phyloP scores from a whole-genome alignment of 257 asterid genomes.

The Solanum chilense region DNA sequence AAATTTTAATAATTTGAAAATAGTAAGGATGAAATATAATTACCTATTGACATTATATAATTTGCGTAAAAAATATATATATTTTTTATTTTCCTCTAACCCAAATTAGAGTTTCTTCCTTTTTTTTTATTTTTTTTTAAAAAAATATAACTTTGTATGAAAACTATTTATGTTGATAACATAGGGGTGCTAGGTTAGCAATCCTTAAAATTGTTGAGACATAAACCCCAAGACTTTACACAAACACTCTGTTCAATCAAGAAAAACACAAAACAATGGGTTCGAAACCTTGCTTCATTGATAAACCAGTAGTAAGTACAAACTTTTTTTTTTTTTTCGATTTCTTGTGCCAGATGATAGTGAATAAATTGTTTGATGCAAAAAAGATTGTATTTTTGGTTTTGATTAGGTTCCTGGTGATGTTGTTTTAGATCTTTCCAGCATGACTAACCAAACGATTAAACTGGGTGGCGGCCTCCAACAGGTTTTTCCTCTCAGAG shows the following conservation, averaged over 20 bases:
- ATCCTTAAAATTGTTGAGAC: neutral
- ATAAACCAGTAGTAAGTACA: slow-evolving; percentile 39
- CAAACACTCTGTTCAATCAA: neutral
- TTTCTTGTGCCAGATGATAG: neutral
- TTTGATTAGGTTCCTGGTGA: slow-evolving; percentile 73
- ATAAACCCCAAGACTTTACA: neutral
- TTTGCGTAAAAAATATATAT: too few species aligned
- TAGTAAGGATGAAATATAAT: too few species aligned
- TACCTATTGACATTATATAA: too few species aligned
- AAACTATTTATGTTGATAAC: neutral
- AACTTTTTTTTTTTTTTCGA: neutral
- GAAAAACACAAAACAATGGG: slow-evolving; percentile 14
- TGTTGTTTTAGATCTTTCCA: slow-evolving; percentile 75
- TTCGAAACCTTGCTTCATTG: slow-evolving; percentile 34
- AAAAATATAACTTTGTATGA: too few species aligned
- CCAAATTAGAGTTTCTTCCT: neutral
- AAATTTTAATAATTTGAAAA: too few species aligned
- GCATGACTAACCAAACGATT: slow-evolving; percentile 56
- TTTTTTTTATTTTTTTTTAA: too few species aligned
- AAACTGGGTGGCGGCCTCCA: slow-evolving; percentile 92
- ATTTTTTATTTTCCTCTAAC: too few species aligned
- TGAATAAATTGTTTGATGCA: neutral
- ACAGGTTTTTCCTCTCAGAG: slow-evolving; percentile 53
- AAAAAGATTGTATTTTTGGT: neutral
- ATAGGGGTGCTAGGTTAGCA: neutral